phyloP scores from a whole-genome alignment of 192 early-diverging fungal genomes.

The Piromyces finnis region DNA sequence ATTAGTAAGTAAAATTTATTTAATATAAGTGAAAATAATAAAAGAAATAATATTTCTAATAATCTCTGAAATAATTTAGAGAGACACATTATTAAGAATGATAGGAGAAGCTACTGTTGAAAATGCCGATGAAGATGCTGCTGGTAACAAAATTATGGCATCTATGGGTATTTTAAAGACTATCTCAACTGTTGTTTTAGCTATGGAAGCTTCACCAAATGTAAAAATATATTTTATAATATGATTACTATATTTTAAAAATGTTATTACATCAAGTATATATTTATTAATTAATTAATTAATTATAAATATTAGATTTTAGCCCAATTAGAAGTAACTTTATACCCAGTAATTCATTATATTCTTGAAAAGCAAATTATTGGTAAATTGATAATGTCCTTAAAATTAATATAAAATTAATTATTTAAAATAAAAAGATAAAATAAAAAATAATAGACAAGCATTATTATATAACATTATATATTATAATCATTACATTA shows the following conservation, averaged over 20 bases:
- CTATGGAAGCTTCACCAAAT: conserved; percentile 60
- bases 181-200: conserved; percentile 67
- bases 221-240: no score
- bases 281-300: no score
- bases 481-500: no score
- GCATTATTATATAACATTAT: no score
- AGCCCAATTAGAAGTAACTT: conserved; percentile 53
- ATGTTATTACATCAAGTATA: no score
- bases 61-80: conserved; percentile 2
- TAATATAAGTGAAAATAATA: no score
- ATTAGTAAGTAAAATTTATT: conserved; percentile 31
- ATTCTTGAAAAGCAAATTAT: conserved; percentile 57
- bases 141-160: conserved; percentile 72
- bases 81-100: conserved; percentile 73
- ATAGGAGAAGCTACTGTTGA: conserved; percentile 48
- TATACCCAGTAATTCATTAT: conserved; percentile 59
- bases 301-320: conserved; percentile 24
- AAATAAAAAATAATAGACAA: no score
- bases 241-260: no score
- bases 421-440: no score
- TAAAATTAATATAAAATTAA: not conserved
- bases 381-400: no score
- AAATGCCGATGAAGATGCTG: conserved; percentile 31
- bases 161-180: conserved; percentile 81
- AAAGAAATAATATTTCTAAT: no score